Conservation (phyloP, 495 filamentous ascomycete genomes). For the Rostrohypoxylon terebratum region DNA sequence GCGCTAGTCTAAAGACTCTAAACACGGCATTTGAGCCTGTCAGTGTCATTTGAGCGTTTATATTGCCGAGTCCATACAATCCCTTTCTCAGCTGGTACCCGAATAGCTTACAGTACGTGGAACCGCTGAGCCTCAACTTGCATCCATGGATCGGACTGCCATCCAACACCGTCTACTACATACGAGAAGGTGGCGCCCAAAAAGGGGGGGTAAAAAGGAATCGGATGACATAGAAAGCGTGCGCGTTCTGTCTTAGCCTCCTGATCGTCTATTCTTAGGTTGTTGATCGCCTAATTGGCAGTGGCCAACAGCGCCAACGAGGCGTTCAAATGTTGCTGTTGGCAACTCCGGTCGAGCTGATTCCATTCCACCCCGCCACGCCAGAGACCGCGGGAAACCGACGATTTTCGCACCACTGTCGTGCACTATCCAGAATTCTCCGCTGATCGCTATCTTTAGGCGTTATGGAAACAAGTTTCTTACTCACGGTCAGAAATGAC, state of each 20-base stretch:
- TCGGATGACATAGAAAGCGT: constrained; percentile 23
- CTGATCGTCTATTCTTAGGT: constrained; percentile 37
- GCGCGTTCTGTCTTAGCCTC: constrained; percentile 30
- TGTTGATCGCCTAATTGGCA: constrained; percentile 1
- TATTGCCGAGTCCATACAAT: constrained; percentile 33
- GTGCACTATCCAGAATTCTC: constrained; percentile 43
- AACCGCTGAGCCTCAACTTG: constrained; percentile 37
- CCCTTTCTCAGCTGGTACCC: constrained; percentile 26
- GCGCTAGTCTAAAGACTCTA: constrained; percentile 21
- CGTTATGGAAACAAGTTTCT: constrained; percentile 36
- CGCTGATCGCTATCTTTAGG: constrained; percentile 29
- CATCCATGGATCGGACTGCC: constrained; percentile 21
- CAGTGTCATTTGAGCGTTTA: constrained; percentile 24
- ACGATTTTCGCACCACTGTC: constrained; percentile 45
- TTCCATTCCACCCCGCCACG: constrained; percentile 19
- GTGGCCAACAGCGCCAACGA: background rate
- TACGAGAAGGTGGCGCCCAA: constrained; percentile 28
- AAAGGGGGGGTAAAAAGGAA: constrained; percentile 8
- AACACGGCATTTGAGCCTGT: constrained; percentile 33
- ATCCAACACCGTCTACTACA: constrained; percentile 29
- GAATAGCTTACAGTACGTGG: constrained; percentile 16
- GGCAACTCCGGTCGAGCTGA: constrained; percentile 6
- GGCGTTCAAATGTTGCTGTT: constrained; percentile 15
- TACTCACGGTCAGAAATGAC: constrained; percentile 47
- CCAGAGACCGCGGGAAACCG: constrained; percentile 18